A percentile compares a stretch with the other conserved stretches of the same genome.
These are phyloP conservation scores for Luffa aegyptiaca DNA, from an alignment of 306 rosid species.

Conservation along the genomic window DNA sequence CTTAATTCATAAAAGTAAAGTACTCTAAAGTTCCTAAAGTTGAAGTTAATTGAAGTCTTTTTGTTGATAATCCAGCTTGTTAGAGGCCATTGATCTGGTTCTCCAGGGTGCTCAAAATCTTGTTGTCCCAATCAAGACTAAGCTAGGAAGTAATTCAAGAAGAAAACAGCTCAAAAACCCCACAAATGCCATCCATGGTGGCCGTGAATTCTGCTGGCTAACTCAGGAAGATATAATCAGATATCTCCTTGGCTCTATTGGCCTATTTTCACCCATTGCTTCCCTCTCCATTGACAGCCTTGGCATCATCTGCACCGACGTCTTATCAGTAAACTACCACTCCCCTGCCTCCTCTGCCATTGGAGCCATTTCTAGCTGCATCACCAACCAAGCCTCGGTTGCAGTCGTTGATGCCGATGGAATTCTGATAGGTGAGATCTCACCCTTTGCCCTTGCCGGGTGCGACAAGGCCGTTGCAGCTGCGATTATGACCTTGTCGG, in stretches of 20 bases:
- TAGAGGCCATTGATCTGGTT: slow-evolving; percentile 79
- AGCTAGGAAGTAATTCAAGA: slow-evolving; percentile 34
- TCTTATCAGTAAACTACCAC: slow-evolving; percentile 54
- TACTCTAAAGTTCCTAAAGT: not conserved
- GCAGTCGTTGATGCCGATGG: slow-evolving; percentile 69
- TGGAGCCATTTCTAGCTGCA: slow-evolving; percentile 46
- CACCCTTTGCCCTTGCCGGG: slow-evolving; percentile 66
- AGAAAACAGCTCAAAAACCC: slow-evolving; percentile 56
- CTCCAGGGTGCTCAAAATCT: slow-evolving; percentile 83
- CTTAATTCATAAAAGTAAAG: not conserved
- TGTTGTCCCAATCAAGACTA: slow-evolving; percentile 55
- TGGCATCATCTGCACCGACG: slow-evolving; percentile 44
- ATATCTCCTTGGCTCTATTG: slow-evolving; percentile 70
- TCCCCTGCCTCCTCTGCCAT: slow-evolving; percentile 72
- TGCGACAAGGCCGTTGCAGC: slow-evolving; percentile 77
- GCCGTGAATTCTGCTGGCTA: slow-evolving; percentile 74
- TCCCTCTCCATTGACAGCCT: slow-evolving; percentile 55
- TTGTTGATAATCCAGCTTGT: slow-evolving; percentile 35
- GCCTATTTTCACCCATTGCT: slow-evolving; percentile 66
- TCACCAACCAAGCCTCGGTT: slow-evolving; percentile 60
- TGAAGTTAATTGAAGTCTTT: not conserved
- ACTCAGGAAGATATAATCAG: slow-evolving; percentile 82
- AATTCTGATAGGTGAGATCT: slow-evolving; percentile 73
- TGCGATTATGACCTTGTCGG: slow-evolving; percentile 58
- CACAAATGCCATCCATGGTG: slow-evolving; percentile 33